A percentile compares a stretch with the other conserved stretches of the same genome.
phyloP scores from a whole-genome alignment of 2,329 filamentous ascomycete genomes.

The Claviceps cyperi region DNA sequence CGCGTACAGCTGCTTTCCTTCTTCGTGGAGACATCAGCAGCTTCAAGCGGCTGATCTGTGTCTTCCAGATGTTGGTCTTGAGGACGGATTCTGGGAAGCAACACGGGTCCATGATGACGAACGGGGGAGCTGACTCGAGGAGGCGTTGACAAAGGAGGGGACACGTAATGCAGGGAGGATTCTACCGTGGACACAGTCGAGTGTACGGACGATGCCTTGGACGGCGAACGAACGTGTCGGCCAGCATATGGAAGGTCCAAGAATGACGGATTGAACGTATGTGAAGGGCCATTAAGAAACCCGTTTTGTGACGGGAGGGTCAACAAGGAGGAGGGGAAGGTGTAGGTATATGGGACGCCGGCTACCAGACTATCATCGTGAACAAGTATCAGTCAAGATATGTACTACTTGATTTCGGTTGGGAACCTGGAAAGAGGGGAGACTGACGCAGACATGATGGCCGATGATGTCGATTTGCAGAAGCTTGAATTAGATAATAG shows the following conservation, averaged over 20 bases:
- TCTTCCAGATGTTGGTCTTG: conserved; percentile 63
- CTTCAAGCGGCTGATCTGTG: conserved; percentile 10
- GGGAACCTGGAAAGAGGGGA: neutral
- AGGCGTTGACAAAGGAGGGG: conserved; percentile 56
- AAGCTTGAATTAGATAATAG: neutral
- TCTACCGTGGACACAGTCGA: conserved; percentile 39
- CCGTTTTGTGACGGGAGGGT: conserved; percentile 12
- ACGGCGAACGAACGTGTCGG: conserved; percentile 47
- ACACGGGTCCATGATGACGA: conserved; percentile 61
- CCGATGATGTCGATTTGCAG: neutral
- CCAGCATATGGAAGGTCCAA: conserved; percentile 39
- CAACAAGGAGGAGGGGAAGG: conserved; percentile 27
- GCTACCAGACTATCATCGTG: conserved; percentile 38
- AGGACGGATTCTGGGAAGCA: conserved; percentile 73
- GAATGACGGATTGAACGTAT: conserved; percentile 41
- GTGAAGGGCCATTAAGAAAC: conserved; percentile 17
- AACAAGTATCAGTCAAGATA: neutral
- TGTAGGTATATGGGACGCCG: conserved; percentile 48
- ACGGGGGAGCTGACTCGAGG: conserved; percentile 52
- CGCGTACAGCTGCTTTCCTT: neutral
- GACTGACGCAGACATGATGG: conserved; percentile 6
- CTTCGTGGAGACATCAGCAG: conserved; percentile 1
- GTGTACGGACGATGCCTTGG: conserved; percentile 53
- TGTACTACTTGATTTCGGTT: neutral
- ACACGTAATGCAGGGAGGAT: conserved; percentile 47